Base-by-base conservation (phyloP, 768 basidiomycete species). In the Amanita fuliginea region DNA sequence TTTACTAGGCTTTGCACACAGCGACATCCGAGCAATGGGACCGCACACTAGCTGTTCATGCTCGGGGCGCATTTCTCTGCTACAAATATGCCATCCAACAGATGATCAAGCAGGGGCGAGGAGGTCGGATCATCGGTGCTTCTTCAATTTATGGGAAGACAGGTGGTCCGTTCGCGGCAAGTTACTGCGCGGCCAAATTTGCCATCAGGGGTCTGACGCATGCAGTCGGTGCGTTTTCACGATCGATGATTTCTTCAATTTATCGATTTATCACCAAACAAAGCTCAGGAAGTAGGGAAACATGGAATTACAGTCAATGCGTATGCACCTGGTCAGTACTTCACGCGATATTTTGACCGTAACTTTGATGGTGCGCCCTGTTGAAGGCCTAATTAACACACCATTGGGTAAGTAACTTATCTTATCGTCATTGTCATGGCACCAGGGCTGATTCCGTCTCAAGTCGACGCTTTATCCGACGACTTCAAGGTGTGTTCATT, bases 81-180 rank as follows among this genome's bases (percentile, higher is more conserved):
- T 83, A 82, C 40, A 78, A 81, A 47, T 69, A 81, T 51, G 83
- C 80, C 1, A 80, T 77, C 14, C 65, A 64, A 46, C 74, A 77
- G 55, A 84, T 84, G 83, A 59, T 62, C 19, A 68, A 80, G 7
- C 76, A 77, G 62, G 70, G 73, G 0, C 63, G 61, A 4, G 73
- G 77, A 13, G 77, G 81, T 1, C 67, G 74, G 14, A 77, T 84
- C 51, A 70, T 82, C 22, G 74, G 81, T 37, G 66, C 68, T 1
- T 56, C 57, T 1, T 70, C 69, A 1, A 6, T 61, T 0, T 53
- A 58, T 1, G 68, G 63, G 24, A 64, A 65, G 48, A 55, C 54
- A 55, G 66, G 60, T 60, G 43, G 13, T 3, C 52, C 47, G 1
- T 18, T 43, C 26, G 26, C 35, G 32, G 35, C 56, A 5, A 58